Evolutionary conservation across 495 filamentous ascomycete species (phyloP).

Genomic region (Penicillium maclennaniae): DNA sequence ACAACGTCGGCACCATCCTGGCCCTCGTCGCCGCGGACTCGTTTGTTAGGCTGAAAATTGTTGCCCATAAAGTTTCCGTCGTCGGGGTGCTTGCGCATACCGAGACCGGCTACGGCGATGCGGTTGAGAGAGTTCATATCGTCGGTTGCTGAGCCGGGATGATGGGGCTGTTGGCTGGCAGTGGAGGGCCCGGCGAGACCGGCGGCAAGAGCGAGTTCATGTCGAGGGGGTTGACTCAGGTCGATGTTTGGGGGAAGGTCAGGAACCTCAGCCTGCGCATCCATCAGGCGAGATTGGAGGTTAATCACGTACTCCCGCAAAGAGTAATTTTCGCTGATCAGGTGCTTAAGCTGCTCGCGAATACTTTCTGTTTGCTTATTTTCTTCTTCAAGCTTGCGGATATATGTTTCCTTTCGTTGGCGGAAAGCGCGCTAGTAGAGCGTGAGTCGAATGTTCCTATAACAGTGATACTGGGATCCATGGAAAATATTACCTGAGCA

Average conservation of each 20-base stretch:
- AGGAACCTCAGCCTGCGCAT: conserved; percentile 76
- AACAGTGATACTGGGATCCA: too few relatives aligned
- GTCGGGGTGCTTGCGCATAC: conserved; percentile 46
- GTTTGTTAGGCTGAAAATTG: conserved; percentile 33
- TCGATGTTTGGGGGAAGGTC: conserved; percentile 69
- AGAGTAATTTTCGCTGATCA: conserved; percentile 84
- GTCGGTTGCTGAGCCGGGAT: conserved; percentile 30
- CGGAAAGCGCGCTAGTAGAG: conserved; percentile 76
- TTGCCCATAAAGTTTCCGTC: conserved; percentile 31
- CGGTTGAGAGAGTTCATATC: conserved; percentile 46
- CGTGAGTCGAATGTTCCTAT: background rate
- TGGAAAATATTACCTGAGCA: conserved; percentile 76
- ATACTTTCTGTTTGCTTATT: conserved; percentile 69
- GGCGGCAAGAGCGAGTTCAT: conserved; percentile 27
- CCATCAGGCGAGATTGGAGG: conserved; percentile 83
- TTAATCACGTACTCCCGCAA: conserved; percentile 88
- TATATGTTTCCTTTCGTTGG: conserved; percentile 95
- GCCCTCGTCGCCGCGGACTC: conserved; percentile 31
- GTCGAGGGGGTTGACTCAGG: conserved; percentile 35
- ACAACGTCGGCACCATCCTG: conserved; percentile 24
- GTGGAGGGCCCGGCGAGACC: conserved; percentile 13
- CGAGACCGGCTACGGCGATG: conserved; percentile 44
- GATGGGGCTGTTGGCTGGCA: conserved; percentile 23
- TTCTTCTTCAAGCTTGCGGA: conserved; percentile 92
- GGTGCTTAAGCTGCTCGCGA: conserved; percentile 64